Conservation (phyloP, 805 yeast species). For the Grigorovia humatica region DNA sequence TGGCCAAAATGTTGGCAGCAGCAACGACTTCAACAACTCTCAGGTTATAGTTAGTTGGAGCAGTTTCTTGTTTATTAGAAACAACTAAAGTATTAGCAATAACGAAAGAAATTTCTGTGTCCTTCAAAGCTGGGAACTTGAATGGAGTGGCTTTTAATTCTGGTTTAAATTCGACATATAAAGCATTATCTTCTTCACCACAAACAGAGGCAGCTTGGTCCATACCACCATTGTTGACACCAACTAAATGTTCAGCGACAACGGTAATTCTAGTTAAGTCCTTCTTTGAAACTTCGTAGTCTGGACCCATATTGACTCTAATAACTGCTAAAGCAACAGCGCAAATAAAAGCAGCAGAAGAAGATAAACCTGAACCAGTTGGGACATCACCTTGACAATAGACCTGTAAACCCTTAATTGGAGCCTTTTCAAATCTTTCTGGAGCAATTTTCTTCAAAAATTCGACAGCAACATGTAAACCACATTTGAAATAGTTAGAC, state of each 20-base stretch:
- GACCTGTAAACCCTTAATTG: constrained; percentile 40
- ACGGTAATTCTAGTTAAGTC: constrained; percentile 52
- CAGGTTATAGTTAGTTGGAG: constrained; percentile 57
- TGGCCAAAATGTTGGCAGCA: constrained; percentile 53
- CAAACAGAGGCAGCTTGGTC: constrained; percentile 65
- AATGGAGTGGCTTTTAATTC: constrained; percentile 43
- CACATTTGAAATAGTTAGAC: constrained; percentile 64
- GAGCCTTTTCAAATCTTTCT: constrained; percentile 20
- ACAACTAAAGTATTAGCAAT: constrained; percentile 54
- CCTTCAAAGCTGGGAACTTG: constrained; percentile 38
- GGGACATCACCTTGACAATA: constrained; percentile 58
- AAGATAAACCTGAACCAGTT: constrained; percentile 60
- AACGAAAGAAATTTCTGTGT: constrained; percentile 39
- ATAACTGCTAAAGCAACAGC: constrained; percentile 50
- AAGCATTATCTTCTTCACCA: constrained; percentile 48
- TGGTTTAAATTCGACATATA: constrained; percentile 54
- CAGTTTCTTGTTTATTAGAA: constrained; percentile 60
- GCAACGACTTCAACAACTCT: constrained; percentile 63
- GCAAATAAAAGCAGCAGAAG: constrained; percentile 65
- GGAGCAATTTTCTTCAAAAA: constrained; percentile 30
- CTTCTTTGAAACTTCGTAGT: constrained; percentile 33
- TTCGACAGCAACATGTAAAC: constrained; percentile 47
- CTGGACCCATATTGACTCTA: constrained; percentile 37
- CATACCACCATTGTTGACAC: constrained; percentile 74
- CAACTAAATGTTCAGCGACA: constrained; percentile 59